Conservation (phyloP, 257 asterid genomes). For the Fraxinus cuspidata region DNA sequence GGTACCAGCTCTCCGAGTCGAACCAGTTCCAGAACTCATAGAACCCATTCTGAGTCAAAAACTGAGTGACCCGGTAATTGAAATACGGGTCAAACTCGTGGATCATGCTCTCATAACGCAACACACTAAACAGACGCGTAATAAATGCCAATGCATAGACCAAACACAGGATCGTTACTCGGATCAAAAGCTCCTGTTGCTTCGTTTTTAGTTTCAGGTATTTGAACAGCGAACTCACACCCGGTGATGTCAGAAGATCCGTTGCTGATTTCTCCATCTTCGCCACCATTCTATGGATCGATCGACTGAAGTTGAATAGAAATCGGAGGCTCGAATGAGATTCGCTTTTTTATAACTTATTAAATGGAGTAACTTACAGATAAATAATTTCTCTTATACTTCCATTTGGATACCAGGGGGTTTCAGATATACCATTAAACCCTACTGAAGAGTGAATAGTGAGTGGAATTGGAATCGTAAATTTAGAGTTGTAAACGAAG, state of each 20-base stretch:
- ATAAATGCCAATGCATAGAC: constrained; percentile 85
- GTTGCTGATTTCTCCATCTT: constrained; percentile 46
- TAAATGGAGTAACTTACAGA: background rate
- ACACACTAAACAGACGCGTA: constrained; percentile 82
- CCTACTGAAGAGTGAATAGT: background rate
- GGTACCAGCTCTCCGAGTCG: constrained; percentile 98
- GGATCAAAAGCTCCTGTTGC: constrained; percentile 92
- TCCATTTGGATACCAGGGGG: background rate
- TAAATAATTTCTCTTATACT: background rate
- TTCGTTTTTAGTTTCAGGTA: constrained; percentile 80
- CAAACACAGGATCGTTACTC: constrained; percentile 73
- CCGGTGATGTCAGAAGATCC: constrained; percentile 50
- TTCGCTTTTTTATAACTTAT: background rate
- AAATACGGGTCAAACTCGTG: constrained; percentile 99
- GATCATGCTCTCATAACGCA: constrained; percentile 99
- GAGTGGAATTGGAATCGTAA: background rate
- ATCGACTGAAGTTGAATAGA: background rate
- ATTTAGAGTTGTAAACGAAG: background rate
- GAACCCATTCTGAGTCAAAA: constrained; percentile 72
- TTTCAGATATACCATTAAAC: background rate
- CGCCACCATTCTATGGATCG: constrained; percentile 36
- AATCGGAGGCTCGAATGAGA: background rate
- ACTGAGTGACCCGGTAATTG: constrained; percentile 93
- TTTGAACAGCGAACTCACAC: constrained; percentile 45
- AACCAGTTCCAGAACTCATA: constrained; percentile 99